These are phyloP conservation scores for Periglandula ipomoeae DNA, from an alignment of 2,329 filamentous ascomycete genomes.

Conservation along the genomic window DNA sequence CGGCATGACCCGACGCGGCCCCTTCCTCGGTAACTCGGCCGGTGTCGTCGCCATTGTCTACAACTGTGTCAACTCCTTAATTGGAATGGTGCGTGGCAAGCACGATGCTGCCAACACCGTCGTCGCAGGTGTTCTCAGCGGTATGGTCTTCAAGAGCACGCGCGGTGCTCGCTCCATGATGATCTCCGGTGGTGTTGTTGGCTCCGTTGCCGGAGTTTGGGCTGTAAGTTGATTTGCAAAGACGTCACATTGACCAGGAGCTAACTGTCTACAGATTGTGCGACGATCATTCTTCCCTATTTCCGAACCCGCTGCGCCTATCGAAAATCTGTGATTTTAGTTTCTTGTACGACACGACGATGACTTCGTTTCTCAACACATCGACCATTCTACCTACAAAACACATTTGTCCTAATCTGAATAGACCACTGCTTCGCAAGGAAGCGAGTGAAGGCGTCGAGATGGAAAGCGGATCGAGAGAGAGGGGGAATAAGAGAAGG, in stretches of 20 bases:
- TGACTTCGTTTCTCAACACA: slow-evolving; percentile 37
- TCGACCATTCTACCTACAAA: neutral
- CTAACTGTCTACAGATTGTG: slow-evolving; percentile 20
- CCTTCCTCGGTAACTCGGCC: slow-evolving; percentile 92
- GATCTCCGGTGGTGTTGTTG: slow-evolving; percentile 87
- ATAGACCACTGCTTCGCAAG: slow-evolving; percentile 1
- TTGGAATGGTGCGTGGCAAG: slow-evolving; percentile 71
- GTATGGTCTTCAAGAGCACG: slow-evolving; percentile 95
- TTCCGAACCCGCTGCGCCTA: slow-evolving; percentile 19
- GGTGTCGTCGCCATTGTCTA: slow-evolving; percentile 95
- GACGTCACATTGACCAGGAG: slow-evolving; percentile 4
- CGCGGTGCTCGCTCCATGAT: slow-evolving; percentile 84
- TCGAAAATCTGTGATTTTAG: slow-evolving; percentile 20
- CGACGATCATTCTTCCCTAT: slow-evolving; percentile 34
- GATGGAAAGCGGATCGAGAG: neutral
- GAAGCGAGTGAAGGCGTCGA: slow-evolving; percentile 7
- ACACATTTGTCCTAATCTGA: neutral
- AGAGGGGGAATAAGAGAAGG: slow-evolving; percentile 8
- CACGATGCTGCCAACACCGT: slow-evolving; percentile 89
- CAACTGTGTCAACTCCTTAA: slow-evolving; percentile 81
- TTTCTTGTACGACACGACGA: slow-evolving; percentile 10
- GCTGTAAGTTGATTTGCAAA: slow-evolving; percentile 54
- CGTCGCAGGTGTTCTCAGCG: slow-evolving; percentile 74
- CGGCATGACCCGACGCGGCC: slow-evolving; percentile 83
- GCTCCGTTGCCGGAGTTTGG: slow-evolving; percentile 76